These are phyloP conservation scores for Macaranga tanarius DNA, from an alignment of 441 rosid species.

Conservation along the genomic window DNA sequence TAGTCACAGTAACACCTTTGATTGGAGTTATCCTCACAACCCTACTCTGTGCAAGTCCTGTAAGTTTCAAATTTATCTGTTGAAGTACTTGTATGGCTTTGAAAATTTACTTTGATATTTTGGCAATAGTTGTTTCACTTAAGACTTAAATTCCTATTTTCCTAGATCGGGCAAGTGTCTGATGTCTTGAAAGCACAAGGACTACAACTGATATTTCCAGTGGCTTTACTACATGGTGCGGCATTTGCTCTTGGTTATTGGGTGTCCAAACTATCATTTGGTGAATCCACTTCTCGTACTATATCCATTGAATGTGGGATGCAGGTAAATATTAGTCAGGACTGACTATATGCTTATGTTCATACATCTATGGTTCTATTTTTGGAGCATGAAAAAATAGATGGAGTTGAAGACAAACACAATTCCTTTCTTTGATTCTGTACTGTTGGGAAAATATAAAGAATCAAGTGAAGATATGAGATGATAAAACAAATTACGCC, in stretches of 20 bases:
- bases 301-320: conserved; percentile 97
- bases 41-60: conserved; percentile 92
- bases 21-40: conserved; percentile 93
- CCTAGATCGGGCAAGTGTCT: conserved; percentile 90
- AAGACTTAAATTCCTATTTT: conserved; percentile 22
- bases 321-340: conserved; percentile 54
- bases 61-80: conserved; percentile 42
- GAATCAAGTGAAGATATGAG: not conserved
- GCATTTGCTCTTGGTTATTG: conserved; percentile 92
- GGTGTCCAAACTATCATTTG: conserved; percentile 74
- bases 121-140: conserved; percentile 13
- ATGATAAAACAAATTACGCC: not conserved
- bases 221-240: conserved; percentile 73
- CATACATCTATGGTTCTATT: not conserved
- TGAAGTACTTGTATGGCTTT: not conserved
- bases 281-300: conserved; percentile 96
- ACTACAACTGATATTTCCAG: conserved; percentile 78
- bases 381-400: not conserved
- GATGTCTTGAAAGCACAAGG: conserved; percentile 90
- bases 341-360: not conserved
- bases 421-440: not conserved
- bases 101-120: not conserved
- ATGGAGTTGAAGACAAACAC: too few species aligned
- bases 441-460: not conserved
- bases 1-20: conserved; percentile 73